Evolutionary conservation across 495 filamentous ascomycete species (phyloP).

Genomic region (Friedmanniomyces simplex): DNA sequence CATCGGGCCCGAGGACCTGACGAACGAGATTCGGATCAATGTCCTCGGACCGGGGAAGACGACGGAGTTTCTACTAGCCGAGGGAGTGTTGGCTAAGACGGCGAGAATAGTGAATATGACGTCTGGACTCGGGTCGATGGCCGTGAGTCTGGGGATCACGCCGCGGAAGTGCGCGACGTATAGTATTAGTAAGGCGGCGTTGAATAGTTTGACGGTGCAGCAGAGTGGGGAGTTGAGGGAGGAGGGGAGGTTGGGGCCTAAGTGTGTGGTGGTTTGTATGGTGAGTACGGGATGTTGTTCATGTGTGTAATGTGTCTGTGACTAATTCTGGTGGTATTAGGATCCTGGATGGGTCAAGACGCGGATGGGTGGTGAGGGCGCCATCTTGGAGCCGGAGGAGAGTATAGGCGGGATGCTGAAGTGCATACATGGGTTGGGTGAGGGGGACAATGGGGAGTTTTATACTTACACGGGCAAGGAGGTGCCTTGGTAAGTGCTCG

Average conservation of each 20-base stretch:
- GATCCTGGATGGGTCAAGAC: slow-evolving; percentile 25
- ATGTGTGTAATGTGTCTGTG: not conserved
- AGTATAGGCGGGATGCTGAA: slow-evolving; percentile 29
- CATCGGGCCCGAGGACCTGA: slow-evolving; percentile 30
- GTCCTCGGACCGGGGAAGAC: slow-evolving; percentile 35
- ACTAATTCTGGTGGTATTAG: not conserved
- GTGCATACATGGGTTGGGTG: slow-evolving; percentile 20
- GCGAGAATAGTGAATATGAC: slow-evolving; percentile 33
- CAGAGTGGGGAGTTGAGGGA: slow-evolving; percentile 29
- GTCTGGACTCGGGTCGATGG: slow-evolving; percentile 27
- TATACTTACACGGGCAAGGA: slow-evolving; percentile 21
- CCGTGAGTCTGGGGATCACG: slow-evolving; percentile 5
- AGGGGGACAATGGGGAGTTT: slow-evolving; percentile 26
- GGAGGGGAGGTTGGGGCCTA: slow-evolving; percentile 19
- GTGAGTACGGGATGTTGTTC: not conserved
- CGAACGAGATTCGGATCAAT: slow-evolving; percentile 27
- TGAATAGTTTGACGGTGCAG: slow-evolving; percentile 38
- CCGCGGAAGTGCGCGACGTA: slow-evolving; percentile 29
- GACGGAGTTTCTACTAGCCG: slow-evolving; percentile 27
- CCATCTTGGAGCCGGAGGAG: slow-evolving; percentile 27
- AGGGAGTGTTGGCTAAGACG: slow-evolving; percentile 15
- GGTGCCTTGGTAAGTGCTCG: slow-evolving; percentile 20
- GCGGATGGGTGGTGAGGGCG: slow-evolving; percentile 30
- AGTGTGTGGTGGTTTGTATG: slow-evolving; percentile 21
- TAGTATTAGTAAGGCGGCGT: slow-evolving; percentile 34